A percentile compares a stretch with the other conserved stretches of the same genome.
Conservation (phyloP, 148 eudicot species). For the Vaccinium myrtillus region DNA sequence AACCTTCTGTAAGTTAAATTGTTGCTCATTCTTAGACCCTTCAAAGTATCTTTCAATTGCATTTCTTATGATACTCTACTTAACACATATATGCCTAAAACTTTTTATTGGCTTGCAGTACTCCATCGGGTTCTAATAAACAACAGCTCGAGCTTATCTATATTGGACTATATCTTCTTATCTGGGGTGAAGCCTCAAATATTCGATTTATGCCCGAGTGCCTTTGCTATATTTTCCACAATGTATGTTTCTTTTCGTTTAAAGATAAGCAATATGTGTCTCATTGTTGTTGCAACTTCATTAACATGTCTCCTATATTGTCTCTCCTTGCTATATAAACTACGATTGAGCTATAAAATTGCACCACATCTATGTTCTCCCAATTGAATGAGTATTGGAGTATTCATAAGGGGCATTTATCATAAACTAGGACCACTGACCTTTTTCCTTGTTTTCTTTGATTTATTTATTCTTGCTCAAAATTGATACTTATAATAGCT, state of each 20-base stretch:
- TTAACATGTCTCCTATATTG: neutral
- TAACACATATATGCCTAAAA: neutral
- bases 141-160: slow-evolving; percentile 80
- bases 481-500: neutral
- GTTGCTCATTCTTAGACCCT: neutral
- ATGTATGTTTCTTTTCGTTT: slow-evolving; percentile 41
- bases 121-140: slow-evolving; percentile 43
- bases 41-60: neutral
- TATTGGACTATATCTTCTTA: slow-evolving; percentile 93
- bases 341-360: neutral
- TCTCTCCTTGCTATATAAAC: neutral
- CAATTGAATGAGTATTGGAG: neutral
- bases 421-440: neutral
- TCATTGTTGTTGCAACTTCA: neutral
- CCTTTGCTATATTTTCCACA: slow-evolving; percentile 90
- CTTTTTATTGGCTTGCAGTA: slow-evolving; percentile 39
- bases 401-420: neutral
- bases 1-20: slow-evolving; percentile 61
- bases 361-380: neutral
- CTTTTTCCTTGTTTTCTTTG: neutral
- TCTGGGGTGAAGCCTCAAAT: slow-evolving; percentile 99
- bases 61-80: neutral
- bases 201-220: slow-evolving; percentile 97
- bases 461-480: neutral
- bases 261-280: neutral